Conservation (phyloP, 257 asterid species). For the Nicotiana noctiflora region DNA sequence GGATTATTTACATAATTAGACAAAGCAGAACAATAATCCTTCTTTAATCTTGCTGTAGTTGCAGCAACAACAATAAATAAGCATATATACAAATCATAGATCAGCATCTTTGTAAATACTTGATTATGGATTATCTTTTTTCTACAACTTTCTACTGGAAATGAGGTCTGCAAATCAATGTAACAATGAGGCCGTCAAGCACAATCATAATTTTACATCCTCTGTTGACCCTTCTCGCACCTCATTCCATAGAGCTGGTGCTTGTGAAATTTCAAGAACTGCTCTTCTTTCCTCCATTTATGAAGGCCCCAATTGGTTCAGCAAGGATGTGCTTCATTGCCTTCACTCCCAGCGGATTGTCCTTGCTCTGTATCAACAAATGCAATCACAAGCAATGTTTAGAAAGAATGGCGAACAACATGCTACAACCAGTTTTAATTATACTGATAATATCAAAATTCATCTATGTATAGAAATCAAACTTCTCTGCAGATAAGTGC, state of each 20-base stretch:
- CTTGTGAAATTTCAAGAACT: slow-evolving; percentile 24
- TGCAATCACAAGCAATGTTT: not conserved
- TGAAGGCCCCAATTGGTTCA: slow-evolving; percentile 31
- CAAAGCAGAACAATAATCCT: not conserved
- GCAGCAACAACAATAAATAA: not conserved
- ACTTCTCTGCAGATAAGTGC: not conserved
- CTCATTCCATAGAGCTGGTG: not conserved
- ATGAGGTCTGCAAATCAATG: not conserved
- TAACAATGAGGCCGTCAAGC: not conserved
- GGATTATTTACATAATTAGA: not conserved
- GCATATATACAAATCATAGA: not conserved
- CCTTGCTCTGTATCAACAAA: slow-evolving; percentile 41
- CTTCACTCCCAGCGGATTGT: slow-evolving; percentile 65
- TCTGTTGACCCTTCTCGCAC: not conserved
- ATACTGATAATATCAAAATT: not conserved
- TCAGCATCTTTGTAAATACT: not conserved
- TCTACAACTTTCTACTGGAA: not conserved
- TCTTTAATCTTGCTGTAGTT: not conserved
- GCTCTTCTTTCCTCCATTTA: slow-evolving; percentile 29
- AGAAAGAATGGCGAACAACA: not conserved
- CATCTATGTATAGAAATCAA: too few species aligned
- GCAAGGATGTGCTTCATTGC: slow-evolving; percentile 62
- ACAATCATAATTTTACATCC: not conserved
- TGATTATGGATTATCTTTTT: not conserved
- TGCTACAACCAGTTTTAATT: not conserved